Evolutionary conservation across 140 eudicot species (phyloP), one percentile per base, ranked within the genome.

Genomic region (Ambrosia hybrid): DNA sequence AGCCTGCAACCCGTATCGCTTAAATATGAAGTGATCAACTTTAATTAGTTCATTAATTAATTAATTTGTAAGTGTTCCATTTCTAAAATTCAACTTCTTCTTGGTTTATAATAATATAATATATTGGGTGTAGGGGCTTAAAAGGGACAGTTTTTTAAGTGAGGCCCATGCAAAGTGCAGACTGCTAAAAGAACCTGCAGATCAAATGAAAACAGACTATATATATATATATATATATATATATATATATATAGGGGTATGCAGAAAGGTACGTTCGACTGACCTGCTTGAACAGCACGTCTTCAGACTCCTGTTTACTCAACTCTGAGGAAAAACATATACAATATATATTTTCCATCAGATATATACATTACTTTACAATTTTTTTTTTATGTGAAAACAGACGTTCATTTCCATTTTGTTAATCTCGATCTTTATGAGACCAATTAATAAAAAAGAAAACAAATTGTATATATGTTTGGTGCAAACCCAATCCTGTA

Each of bases 271-370:
- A 21, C 26, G 26, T 21, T 21, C 26, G 26, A 21, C 26, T 21
- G 26, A 21, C 26, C 26, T 82, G 98, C 85, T 92, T 92, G 75
- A 92, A 86, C 6, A 45, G 84, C 73, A 92, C 95, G 62, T 89
- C 95, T 2, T 89, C 92, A 6, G 77, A 66, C 86, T 89, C 98
- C 72, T 92, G 89, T 66, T 72, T 79, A 80, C 89, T 89, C 89
- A 92, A 68, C 43, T 87, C 98, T 92, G 89, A 66, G 57, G 16
- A 3, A 61, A 63, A 48, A 70, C 26, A 21, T 21, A 21, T 21
- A 21, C 26, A 21, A 21, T 21, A 21, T 21, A 2, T 9, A 9
- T 60, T 63, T 41, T 62, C 48, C 21, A 45, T 80, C 13, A 74
- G 61, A 49, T 36, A 6, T 68, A 61, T 70, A 13, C 67, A 21